A percentile compares a stretch with the other conserved stretches of the same genome.
These are phyloP conservation scores for Beta lomatogona DNA, from an alignment of 179 eudicot species.

Conservation along the genomic window DNA sequence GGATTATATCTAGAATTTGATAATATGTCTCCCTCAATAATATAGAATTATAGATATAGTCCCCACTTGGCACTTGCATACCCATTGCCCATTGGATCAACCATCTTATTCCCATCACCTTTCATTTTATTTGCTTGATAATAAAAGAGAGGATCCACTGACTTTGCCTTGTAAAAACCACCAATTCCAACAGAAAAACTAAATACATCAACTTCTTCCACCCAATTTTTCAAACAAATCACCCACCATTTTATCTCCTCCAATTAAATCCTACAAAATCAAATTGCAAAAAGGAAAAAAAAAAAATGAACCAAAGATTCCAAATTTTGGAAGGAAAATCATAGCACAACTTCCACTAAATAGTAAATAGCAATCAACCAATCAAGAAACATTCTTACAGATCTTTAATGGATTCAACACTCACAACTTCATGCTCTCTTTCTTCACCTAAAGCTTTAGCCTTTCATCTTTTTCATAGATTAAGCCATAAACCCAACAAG, in stretches of 20 bases:
- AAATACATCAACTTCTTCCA: constrained; percentile 7
- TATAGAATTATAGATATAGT: not conserved
- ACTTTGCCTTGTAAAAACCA: not conserved
- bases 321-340: not conserved
- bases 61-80: constrained; percentile 21
- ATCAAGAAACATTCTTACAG: not conserved
- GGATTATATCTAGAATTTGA: constrained; percentile 10
- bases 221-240: not conserved
- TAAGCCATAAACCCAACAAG: constrained; percentile 21
- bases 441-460: constrained; percentile 23
- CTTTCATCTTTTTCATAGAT: constrained; percentile 26
- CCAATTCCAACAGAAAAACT: constrained; percentile 4
- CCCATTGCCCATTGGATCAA: constrained; percentile 4
- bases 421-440: not conserved
- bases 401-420: constrained; percentile 26
- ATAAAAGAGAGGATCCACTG: not conserved
- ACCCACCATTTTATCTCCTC: constrained; percentile 9
- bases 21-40: not conserved
- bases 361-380: constrained; percentile 13
- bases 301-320: not conserved
- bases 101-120: not conserved
- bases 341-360: not conserved
- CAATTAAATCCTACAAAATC: not conserved
- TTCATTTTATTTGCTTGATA: not conserved
- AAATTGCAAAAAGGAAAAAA: not conserved